phyloP scores from a whole-genome alignment of 2,329 filamentous ascomycete genomes.

The Mycosphaerelloides madeirae region DNA sequence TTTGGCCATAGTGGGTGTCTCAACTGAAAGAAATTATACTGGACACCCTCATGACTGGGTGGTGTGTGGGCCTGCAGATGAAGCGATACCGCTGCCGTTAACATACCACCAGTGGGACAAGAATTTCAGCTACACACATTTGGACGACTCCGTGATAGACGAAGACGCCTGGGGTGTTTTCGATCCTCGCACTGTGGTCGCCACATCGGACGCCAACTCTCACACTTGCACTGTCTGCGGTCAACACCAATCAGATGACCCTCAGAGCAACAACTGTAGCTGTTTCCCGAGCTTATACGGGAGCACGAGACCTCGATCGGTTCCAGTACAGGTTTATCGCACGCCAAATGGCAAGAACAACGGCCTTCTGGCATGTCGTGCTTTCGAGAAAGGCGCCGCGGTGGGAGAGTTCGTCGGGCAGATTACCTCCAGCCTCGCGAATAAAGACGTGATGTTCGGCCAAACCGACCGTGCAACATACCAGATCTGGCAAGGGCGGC shows the following conservation, averaged over 20 bases:
- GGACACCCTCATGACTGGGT: constrained; percentile 53
- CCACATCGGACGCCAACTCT: constrained; percentile 21
- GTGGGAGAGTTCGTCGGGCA: constrained; percentile 55
- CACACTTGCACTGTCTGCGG: constrained; percentile 44
- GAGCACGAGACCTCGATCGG: constrained; percentile 35
- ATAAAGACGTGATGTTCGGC: constrained; percentile 51
- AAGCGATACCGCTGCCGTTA: constrained; percentile 41
- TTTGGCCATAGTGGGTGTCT: constrained; percentile 44
- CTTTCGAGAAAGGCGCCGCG: constrained; percentile 50
- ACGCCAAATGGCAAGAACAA: constrained; percentile 53
- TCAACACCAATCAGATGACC: constrained; percentile 49
- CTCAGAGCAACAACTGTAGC: constrained; percentile 46
- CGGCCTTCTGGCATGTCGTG: constrained; percentile 44
- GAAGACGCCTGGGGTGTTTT: constrained; percentile 45
- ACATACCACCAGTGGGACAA: constrained; percentile 48
- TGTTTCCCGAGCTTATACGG: constrained; percentile 53
- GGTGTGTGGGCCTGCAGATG: constrained; percentile 38
- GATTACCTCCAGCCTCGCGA: constrained; percentile 49
- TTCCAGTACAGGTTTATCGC: constrained; percentile 51
- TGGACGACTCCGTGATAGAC: constrained; percentile 50
- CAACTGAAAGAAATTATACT: constrained; percentile 38
- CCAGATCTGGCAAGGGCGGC: constrained; percentile 55
- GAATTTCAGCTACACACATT: constrained; percentile 45
- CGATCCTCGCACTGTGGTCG: constrained; percentile 45
- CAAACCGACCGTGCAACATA: constrained; percentile 45